phyloP scores from a whole-genome alignment of 176 grass and related monocot genomes.

The sorghum (Sorghum bicolor) region DNA sequence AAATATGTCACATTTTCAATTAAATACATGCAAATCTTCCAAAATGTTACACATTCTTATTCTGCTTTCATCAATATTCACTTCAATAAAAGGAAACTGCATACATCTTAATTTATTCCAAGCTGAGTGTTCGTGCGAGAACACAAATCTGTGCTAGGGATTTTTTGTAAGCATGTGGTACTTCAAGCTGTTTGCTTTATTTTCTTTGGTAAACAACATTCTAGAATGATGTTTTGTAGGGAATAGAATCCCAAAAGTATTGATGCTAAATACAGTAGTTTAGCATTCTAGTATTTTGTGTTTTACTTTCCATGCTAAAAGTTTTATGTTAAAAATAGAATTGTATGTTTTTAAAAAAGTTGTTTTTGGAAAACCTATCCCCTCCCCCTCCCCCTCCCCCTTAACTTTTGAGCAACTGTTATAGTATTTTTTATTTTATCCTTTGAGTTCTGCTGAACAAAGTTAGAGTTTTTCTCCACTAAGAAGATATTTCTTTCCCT shows the following conservation, averaged over 20 bases:
- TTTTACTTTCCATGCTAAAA: not conserved
- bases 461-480: not conserved
- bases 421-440: not conserved
- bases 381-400: not conserved
- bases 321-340: not conserved
- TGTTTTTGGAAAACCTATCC: not conserved
- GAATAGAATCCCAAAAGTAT: not conserved
- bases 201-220: not conserved
- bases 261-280: not conserved
- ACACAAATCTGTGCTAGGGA: not conserved
- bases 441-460: not conserved
- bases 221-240: not conserved
- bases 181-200: not conserved
- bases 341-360: not conserved
- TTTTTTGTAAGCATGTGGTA: not conserved
- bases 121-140: not conserved
- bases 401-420: not conserved
- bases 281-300: not conserved
- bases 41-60: not conserved
- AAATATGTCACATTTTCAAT: not conserved
- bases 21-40: not conserved
- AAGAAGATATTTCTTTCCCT: slow-evolving; percentile 6
- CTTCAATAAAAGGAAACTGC: not conserved
- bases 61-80: not conserved
- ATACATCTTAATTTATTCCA: not conserved